phyloP scores from a whole-genome alignment of 345 rosid species.

The Boechera retrofracta region DNA sequence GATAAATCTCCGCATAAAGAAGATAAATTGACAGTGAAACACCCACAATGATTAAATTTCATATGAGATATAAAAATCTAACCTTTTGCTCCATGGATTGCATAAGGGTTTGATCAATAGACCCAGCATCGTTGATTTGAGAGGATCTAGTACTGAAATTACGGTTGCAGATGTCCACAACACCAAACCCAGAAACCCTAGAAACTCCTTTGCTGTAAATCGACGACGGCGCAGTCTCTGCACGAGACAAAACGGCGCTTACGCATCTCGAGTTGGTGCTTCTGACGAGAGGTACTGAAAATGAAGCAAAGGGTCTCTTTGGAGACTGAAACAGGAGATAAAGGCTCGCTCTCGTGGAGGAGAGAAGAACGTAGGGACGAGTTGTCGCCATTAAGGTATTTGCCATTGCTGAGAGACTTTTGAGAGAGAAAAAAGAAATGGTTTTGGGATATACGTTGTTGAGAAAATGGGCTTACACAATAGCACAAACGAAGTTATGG shows the following conservation, averaged over 20 bases:
- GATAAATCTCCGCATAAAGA: background rate
- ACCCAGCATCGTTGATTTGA: slow-evolving; percentile 80
- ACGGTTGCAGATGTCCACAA: slow-evolving; percentile 39
- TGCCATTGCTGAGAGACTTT: slow-evolving; percentile 42
- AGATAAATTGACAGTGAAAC: background rate
- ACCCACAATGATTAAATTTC: background rate
- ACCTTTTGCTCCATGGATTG: slow-evolving; percentile 94
- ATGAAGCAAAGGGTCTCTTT: slow-evolving; percentile 39
- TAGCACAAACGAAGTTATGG: background rate
- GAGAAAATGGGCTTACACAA: slow-evolving; percentile 22
- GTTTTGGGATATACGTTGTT: background rate
- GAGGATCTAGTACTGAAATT: slow-evolving; percentile 61
- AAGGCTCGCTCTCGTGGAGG: slow-evolving; percentile 44
- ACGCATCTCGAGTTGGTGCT: slow-evolving; percentile 17
- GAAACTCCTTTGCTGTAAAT: slow-evolving; percentile 29
- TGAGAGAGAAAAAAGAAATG: background rate
- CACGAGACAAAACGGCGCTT: slow-evolving; percentile 36
- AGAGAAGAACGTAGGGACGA: slow-evolving; percentile 50
- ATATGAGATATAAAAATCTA: background rate
- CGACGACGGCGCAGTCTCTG: slow-evolving; percentile 35
- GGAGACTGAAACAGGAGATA: slow-evolving; percentile 40
- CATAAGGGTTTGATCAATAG: slow-evolving; percentile 84
- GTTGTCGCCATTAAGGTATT: slow-evolving; percentile 48
- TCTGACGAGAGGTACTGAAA: slow-evolving; percentile 18
- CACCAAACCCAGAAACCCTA: slow-evolving; percentile 46